Evolutionary conservation across 257 asterid genomes (phyloP), one percentile per base, ranked within the genome.

Genomic region (Ilex aquifolium): DNA sequence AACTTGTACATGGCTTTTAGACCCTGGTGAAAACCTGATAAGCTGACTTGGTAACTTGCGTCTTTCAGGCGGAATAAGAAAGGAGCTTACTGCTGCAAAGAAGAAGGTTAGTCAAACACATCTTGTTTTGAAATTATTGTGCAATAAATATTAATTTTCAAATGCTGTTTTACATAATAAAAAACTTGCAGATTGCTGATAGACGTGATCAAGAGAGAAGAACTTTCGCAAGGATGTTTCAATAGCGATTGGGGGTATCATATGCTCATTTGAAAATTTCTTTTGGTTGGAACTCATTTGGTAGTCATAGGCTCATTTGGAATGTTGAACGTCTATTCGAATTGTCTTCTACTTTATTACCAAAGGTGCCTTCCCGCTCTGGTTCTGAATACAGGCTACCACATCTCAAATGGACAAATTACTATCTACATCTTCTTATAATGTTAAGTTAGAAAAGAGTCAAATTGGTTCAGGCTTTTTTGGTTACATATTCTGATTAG

Each of bases 211-310:
- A 68, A 85, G 95, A 88, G 90, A 88, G 67, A 59, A 83, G 80
- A 80, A 85, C 98, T 7, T 91, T 69, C 69, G 70, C 92, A 77
- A 84, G 75, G 78, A 84, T 91, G 95, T 91, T 91, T 81, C 74
- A 58, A 69, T 67, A 69, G 65, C 46, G 16, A 29, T 56, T 30
- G 66, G 61, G 91, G 4, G 54, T 12, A 3, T 11, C 50, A 44
- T 87, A 71, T 69, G 78, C 31, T 7, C 52, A 1, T 39, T 29
- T 48, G 44, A 16, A 2, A 10, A 6, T 14, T 3, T 32, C n/a
- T 32, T 62, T 63, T 21, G 27, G 27, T 21, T 30, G 52, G 44
- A 2, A 63, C 49, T 32, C 59, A 51, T 14, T 21, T 30, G 52
- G 44, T 6, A 63, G 49, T 32, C 59, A 51, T 14, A 13, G 27